Evolutionary conservation across 495 filamentous ascomycete species (phyloP), one percentile per base, ranked within the genome.

Genomic region (Aspergillus panamensis): DNA sequence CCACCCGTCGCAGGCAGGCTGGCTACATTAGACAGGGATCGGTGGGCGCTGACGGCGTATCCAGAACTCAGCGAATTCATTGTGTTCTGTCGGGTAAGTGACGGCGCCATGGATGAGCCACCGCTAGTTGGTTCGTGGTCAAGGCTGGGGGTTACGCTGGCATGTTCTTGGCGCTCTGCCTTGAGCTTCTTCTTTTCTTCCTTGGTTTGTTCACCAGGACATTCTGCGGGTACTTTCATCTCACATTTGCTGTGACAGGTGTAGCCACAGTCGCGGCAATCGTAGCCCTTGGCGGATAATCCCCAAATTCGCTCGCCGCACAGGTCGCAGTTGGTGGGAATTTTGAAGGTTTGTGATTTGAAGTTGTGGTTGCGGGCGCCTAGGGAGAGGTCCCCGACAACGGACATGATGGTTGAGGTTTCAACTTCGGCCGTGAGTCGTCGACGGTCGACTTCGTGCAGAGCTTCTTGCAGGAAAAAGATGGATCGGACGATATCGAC

Each of bases 221-320:
- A 99, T 63, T 93, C 88, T 4, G 94, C 90, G 0, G 94, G 92
- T 1, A 97, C 95, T 69, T 97, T 99, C 86, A 99, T 90, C 74
- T 99, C 90, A 70, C 94, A 99, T 74, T 99, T 97, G 77, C 85
- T 93, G 74, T 99, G 94, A 64, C 94, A 99, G 2, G 92, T 96
- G 72, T 96, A 99, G 7, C 94, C 95, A 65, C 94, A 99, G 68
- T 96, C 92, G 58, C 87, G 83, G 68, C 94, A 99, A 69, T 91
- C 90, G 59, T 95, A 96, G 2, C 95, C 94, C 73, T 97, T 97
- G 21, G 94, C 94, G 2, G 88, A 91, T 13, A 99, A 68, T 3
- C 94, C 94, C 94, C 94, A 97, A 67, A 97, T 96, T 9, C 93
- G 83, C 62, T 99, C 94, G 5, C 91, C 91, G 61, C 94, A 99